Evolutionary conservation across 2,329 filamentous ascomycete genomes (phyloP), one percentile per base, ranked within the genome.

Genomic region (Penicillium sp.): DNA sequence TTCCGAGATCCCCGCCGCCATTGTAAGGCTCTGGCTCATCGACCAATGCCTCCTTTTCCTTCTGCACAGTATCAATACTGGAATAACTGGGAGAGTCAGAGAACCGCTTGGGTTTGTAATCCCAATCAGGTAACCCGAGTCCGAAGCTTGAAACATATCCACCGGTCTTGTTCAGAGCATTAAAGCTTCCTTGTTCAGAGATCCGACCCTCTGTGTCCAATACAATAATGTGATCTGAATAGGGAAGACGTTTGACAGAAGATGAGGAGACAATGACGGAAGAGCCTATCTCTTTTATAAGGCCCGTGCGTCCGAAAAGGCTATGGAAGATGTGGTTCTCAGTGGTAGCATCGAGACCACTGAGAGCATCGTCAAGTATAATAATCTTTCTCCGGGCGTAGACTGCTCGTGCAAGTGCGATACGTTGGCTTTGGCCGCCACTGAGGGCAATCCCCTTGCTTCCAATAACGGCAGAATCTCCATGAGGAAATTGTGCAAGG

Each of bases 321-420:
- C 68, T 72, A 55, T 78, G 70, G 63, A 79, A 80, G 13, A 81
- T 75, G 30, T 73, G 70, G 29, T 78, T 76, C 51, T 80, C 78
- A 0, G 79, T 81, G 14, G 75, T 70, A 9, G 73, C 68, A 59
- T 82, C 80, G 7, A 82, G 71, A 3, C 79, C 79, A 54, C 76
- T 79, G n/a, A 82, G 72, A 18, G 77, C 74, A 58, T 82, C 79
- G 58, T 82, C 80, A 11, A 82, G 70, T 18, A 82, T 70, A 29
- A 81, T 67, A 26, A 80, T 69, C 34, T 76, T 71, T 45, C 74
- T 74, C 41, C 76, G 73, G 18, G 79, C 74, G 62, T 82, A 83
- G 9, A 81, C 69, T 13, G 79, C 79, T 51, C 80, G 70, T 19
- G 80, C 80, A n/a, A 82, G 72, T n/a, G 78, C 75, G 59, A 81